A percentile compares a stretch with the other conserved stretches of the same genome.
These are phyloP conservation scores for Ligustrum vulgare DNA, from an alignment of 257 asterid genomes.

Conservation along the genomic window DNA sequence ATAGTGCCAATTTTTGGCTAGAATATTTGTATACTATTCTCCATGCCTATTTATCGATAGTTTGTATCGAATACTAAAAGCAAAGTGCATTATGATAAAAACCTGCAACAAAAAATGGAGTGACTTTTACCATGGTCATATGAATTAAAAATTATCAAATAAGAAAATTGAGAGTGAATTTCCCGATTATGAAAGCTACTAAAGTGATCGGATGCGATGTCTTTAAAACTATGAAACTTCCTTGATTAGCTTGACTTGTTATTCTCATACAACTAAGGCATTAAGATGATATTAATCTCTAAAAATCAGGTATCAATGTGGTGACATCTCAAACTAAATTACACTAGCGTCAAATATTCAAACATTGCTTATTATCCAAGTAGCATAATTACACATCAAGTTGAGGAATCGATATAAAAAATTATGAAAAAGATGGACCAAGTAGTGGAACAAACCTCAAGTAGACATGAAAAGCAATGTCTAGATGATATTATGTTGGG, in stretches of 20 bases:
- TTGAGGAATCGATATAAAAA: too few relatives aligned
- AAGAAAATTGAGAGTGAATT: neutral
- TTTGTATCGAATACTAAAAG: neutral
- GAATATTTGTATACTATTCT: neutral
- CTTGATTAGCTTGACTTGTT: neutral
- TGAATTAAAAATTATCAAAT: neutral
- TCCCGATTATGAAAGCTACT: neutral
- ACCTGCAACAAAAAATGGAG: neutral
- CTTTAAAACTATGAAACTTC: neutral
- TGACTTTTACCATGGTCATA: neutral
- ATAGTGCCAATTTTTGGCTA: neutral
- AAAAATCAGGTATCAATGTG: neutral
- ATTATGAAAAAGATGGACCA: neutral
- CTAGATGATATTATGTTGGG: constrained; percentile 80
- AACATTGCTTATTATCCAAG: neutral
- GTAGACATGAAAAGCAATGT: constrained; percentile 80
- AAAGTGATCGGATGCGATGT: neutral
- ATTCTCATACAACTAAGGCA: constrained; percentile 12
- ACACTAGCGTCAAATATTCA: neutral
- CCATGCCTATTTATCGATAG: neutral
- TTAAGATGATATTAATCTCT: neutral
- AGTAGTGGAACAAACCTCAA: neutral
- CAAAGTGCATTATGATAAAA: neutral
- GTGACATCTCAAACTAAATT: neutral
- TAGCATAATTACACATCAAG: too few relatives aligned